Percentiles rank a stretch among this genome's conserved stretches.
Conservation (phyloP, 495 filamentous ascomycete genomes). For the Viridothelium virens region DNA sequence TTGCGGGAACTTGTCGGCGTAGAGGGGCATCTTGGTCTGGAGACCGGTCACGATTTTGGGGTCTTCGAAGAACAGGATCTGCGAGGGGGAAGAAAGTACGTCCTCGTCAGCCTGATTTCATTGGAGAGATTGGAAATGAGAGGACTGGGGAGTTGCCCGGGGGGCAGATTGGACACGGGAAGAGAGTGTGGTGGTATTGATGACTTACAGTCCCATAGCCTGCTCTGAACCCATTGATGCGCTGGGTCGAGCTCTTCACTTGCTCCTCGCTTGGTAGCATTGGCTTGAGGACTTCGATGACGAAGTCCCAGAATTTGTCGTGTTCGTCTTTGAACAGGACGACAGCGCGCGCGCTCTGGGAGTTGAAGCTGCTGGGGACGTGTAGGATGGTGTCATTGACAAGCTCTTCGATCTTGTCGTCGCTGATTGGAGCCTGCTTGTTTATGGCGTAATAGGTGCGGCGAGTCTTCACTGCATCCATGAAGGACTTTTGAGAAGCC, state of each 20-base stretch:
- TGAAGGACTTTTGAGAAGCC: constrained; percentile 32
- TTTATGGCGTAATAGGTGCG: constrained; percentile 53
- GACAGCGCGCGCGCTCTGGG: constrained; percentile 53
- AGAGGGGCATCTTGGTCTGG: constrained; percentile 47
- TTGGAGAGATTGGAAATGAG: no score
- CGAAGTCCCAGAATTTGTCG: constrained; percentile 57
- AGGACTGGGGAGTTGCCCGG: neutral
- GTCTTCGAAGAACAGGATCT: constrained; percentile 62
- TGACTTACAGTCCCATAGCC: constrained; percentile 49
- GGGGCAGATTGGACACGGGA: constrained; percentile 3
- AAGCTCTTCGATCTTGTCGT: constrained; percentile 49
- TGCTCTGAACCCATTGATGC: constrained; percentile 46
- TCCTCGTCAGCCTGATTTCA: neutral
- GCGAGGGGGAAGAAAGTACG: constrained; percentile 6
- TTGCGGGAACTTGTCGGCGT: constrained; percentile 54
- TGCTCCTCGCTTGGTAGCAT: constrained; percentile 45
- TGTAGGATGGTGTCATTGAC: constrained; percentile 47
- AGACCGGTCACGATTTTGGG: constrained; percentile 42
- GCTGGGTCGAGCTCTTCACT: constrained; percentile 42
- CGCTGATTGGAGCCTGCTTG: constrained; percentile 47
- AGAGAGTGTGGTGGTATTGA: constrained; percentile 7
- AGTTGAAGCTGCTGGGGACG: constrained; percentile 58
- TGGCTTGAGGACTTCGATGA: constrained; percentile 45
- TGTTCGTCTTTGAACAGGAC: constrained; percentile 57
- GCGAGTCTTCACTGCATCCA: constrained; percentile 48